phyloP scores from a whole-genome alignment of 441 rosid species.

The Erodium moschatum region DNA sequence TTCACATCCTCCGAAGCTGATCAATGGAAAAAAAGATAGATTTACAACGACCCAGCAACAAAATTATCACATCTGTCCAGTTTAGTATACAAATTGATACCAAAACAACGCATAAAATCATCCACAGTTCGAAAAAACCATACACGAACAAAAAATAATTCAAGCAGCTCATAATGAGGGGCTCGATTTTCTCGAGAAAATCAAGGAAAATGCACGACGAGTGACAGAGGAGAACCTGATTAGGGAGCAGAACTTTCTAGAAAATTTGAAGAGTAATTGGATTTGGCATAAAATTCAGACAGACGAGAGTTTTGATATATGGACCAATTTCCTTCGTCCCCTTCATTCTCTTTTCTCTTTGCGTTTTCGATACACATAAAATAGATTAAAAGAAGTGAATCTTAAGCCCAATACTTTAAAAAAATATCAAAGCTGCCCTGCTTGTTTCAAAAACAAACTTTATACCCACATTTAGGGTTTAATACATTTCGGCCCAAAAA shows the following conservation, averaged over 20 bases:
- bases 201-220: not conserved
- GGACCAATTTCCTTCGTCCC: conserved; percentile 7
- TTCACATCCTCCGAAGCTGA: not conserved
- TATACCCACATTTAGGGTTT: not conserved
- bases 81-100: not conserved
- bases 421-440: not conserved
- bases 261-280: conserved; percentile 8
- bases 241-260: conserved; percentile 18
- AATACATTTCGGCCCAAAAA: not conserved
- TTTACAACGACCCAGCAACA: not conserved
- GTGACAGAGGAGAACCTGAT: conserved; percentile 34
- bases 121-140: not conserved
- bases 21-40: not conserved
- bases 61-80: not conserved
- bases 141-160: not conserved
- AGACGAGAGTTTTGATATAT: conserved; percentile 8
- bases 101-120: not conserved
- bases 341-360: not conserved
- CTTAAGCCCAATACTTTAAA: not conserved
- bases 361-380: not conserved
- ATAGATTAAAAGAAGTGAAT: not conserved
- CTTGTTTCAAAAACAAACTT: not conserved
- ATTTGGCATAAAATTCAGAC: conserved; percentile 6
- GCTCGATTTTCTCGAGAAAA: not conserved
- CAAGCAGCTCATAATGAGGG: not conserved